Conservation (phyloP, 108 stramenopile species). For the Nitzschia inconspicua region DNA sequence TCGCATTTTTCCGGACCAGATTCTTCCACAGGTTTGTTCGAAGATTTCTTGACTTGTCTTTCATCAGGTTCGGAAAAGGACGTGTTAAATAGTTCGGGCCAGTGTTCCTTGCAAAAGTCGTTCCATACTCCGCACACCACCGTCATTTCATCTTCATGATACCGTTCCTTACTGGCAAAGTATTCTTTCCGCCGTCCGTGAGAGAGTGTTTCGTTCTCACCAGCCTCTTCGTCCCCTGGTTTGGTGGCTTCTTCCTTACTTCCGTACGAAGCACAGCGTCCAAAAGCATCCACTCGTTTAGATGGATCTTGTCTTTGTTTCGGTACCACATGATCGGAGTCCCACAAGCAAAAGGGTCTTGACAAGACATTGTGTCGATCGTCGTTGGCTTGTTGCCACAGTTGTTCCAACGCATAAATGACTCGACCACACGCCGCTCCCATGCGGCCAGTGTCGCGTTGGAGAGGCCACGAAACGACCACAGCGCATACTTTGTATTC, state of each 20-base stretch:
- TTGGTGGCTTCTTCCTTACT: not conserved
- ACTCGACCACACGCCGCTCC: constrained; percentile 39
- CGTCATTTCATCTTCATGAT: constrained; percentile 25
- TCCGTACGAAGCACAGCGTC: constrained; percentile 27
- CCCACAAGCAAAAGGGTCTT: constrained; percentile 30
- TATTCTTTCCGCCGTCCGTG: not conserved
- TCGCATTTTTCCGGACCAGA: not conserved
- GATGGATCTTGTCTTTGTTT: constrained; percentile 9
- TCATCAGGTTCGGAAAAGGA: too few relatives aligned
- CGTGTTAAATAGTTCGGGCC: too few relatives aligned
- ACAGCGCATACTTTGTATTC: constrained; percentile 41
- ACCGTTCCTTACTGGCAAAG: constrained; percentile 26
- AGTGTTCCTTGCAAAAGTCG: constrained; percentile 36
- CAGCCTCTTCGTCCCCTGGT: not conserved
- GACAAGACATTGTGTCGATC: not conserved
- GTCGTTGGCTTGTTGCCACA: constrained; percentile 15
- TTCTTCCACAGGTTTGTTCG: not conserved
- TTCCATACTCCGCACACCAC: constrained; percentile 24
- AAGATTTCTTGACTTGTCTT: too few relatives aligned
- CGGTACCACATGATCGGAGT: constrained; percentile 18
- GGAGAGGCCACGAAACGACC: constrained; percentile 46
- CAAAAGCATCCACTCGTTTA: constrained; percentile 20
- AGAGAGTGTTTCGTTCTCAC: not conserved
- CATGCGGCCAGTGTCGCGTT: constrained; percentile 31
- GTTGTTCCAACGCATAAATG: constrained; percentile 28